Conservation (phyloP, 73 alveolate species). For the Loxodes magnus region DNA sequence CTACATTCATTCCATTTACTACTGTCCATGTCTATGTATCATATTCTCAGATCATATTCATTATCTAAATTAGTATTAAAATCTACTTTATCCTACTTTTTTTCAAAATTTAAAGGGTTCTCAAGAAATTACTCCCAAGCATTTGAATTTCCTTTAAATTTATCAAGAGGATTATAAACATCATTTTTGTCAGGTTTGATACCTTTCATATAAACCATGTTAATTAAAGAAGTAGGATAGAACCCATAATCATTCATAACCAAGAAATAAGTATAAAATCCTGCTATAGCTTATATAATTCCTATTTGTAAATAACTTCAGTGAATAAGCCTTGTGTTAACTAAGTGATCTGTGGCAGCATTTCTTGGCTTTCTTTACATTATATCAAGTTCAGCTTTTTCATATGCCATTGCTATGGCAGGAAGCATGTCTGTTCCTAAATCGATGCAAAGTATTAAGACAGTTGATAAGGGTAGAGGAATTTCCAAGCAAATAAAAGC, state of each 20-base stretch:
- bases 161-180: slow-evolving; percentile 15
- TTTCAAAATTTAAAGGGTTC: no score
- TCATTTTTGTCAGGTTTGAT: slow-evolving; percentile 14
- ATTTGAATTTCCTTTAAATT: slow-evolving; percentile 5
- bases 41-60: slow-evolving; percentile 41
- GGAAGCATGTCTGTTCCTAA: slow-evolving; percentile 86
- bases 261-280: slow-evolving; percentile 59
- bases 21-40: slow-evolving; percentile 16
- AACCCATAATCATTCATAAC: slow-evolving; percentile 79
- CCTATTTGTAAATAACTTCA: slow-evolving; percentile 64
- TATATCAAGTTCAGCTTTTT: slow-evolving; percentile 79
- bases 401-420: slow-evolving; percentile 82
- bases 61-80: slow-evolving; percentile 20
- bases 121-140: background rate
- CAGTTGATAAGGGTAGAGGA: slow-evolving; percentile 72
- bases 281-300: slow-evolving; percentile 50
- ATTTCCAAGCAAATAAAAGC: slow-evolving; percentile 45
- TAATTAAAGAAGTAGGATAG: slow-evolving; percentile 18
- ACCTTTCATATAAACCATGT: background rate
- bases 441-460: slow-evolving; percentile 54
- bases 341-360: slow-evolving; percentile 67
- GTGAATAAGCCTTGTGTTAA: slow-evolving; percentile 48
- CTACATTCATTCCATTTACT: slow-evolving; percentile 67
- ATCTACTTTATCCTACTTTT: no score
- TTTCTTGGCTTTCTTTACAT: slow-evolving; percentile 82